These are phyloP conservation scores for Acephala macrosclerotiorum DNA, from an alignment of 2,329 filamentous ascomycete species.

Conservation along the genomic window DNA sequence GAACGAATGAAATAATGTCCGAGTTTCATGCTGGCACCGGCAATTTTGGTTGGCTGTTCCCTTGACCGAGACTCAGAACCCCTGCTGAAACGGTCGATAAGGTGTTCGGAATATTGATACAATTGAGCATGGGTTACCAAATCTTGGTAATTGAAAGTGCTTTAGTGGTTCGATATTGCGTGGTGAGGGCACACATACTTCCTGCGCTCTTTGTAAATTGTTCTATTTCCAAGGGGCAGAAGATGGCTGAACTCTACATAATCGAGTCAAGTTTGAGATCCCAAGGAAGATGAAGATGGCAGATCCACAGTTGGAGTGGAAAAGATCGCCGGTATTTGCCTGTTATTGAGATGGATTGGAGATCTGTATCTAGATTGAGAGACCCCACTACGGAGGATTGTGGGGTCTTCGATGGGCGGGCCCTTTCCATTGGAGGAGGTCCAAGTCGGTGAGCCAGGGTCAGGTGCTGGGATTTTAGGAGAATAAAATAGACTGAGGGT, in stretches of 20 bases:
- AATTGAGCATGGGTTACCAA: conserved; percentile 5
- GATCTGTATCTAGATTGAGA: conserved; percentile 13
- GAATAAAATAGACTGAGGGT: not conserved
- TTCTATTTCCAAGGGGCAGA: not conserved
- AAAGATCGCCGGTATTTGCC: conserved; percentile 3
- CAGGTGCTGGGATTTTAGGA: not conserved
- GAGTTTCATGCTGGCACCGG: conserved; percentile 11
- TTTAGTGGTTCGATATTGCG: conserved; percentile 7
- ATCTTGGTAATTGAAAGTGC: conserved; percentile 16
- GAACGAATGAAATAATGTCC: not conserved
- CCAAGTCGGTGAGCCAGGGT: conserved; percentile 1
- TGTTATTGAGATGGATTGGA: conserved; percentile 8
- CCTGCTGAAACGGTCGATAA: conserved; percentile 4
- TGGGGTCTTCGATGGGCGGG: conserved; percentile 2
- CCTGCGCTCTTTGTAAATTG: not conserved
- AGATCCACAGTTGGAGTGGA: not conserved
- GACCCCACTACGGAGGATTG: not conserved
- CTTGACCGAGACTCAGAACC: not conserved
- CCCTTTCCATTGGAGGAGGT: not conserved
- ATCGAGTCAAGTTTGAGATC: not conserved
- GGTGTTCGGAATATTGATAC: conserved; percentile 12
- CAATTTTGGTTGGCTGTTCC: not conserved
- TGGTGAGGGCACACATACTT: not conserved
- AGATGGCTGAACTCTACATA: conserved; percentile 2
- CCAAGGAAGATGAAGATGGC: not conserved